phyloP scores from a whole-genome alignment of 2,329 filamentous ascomycete genomes.

The Colletotrichum sidae region DNA sequence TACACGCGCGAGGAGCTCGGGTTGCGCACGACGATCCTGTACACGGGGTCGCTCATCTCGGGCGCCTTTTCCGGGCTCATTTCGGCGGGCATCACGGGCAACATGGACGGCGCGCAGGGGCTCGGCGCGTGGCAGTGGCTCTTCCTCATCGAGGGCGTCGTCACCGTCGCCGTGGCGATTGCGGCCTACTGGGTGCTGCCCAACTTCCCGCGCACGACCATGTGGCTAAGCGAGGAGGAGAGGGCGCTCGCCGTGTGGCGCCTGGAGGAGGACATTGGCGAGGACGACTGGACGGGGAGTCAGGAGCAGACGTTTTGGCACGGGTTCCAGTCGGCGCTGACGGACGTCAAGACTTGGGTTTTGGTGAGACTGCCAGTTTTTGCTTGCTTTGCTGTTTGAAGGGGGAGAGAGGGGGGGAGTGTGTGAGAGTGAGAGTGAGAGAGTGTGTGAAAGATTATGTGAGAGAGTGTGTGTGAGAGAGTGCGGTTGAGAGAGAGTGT shows the following conservation, averaged over 20 bases:
- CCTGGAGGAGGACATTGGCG: slow-evolving; percentile 72
- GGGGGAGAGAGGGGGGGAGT: background rate
- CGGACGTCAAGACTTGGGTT: slow-evolving; percentile 70
- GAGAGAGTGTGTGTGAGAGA: background rate
- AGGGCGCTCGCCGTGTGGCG: slow-evolving; percentile 70
- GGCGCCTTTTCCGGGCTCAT: slow-evolving; percentile 78
- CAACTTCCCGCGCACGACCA: slow-evolving; percentile 66
- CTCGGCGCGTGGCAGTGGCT: slow-evolving; percentile 74
- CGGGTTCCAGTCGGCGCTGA: slow-evolving; percentile 66
- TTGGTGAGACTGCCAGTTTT: slow-evolving; percentile 52
- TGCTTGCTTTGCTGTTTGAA: background rate
- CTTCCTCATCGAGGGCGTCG: slow-evolving; percentile 77
- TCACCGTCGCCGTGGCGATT: slow-evolving; percentile 72
- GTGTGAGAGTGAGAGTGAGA: background rate
- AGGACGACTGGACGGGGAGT: slow-evolving; percentile 71
- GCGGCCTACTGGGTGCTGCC: slow-evolving; percentile 70
- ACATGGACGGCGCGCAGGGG: slow-evolving; percentile 69
- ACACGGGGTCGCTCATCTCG: slow-evolving; percentile 76
- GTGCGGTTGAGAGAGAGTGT: too few relatives aligned
- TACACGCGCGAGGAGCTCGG: slow-evolving; percentile 77
- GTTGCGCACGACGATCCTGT: slow-evolving; percentile 73
- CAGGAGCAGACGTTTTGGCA: slow-evolving; percentile 66
- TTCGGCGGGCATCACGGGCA: slow-evolving; percentile 72
- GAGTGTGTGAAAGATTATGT: too few relatives aligned
- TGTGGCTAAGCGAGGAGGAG: slow-evolving; percentile 44